phyloP scores from a whole-genome alignment of 495 filamentous ascomycete species.

The Xylaria grammica region DNA sequence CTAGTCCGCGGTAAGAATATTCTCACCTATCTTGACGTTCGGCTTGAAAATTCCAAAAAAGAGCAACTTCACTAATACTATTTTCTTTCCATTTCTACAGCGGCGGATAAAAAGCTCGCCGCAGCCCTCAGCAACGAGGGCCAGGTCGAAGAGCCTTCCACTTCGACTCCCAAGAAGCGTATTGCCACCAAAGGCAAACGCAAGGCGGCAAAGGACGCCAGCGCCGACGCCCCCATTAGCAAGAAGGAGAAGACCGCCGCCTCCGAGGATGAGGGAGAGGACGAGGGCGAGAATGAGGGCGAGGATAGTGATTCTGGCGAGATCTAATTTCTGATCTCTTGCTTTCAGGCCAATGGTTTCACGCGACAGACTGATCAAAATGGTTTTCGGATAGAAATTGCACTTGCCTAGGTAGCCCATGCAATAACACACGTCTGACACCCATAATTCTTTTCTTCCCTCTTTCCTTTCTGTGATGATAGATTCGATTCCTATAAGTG shows the following conservation, averaged over 20 bases:
- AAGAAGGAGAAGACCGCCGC: constrained; percentile 22
- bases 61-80: not conserved
- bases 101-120: constrained; percentile 27
- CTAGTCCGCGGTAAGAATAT: constrained; percentile 22
- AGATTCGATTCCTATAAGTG: too few species aligned
- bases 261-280: constrained; percentile 15
- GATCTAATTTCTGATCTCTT: not conserved
- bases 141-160: not conserved
- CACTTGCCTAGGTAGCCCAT: too few species aligned
- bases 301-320: not conserved
- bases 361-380: too few species aligned
- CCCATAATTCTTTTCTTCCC: too few species aligned
- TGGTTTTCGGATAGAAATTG: too few species aligned
- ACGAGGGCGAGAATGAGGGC: not conserved
- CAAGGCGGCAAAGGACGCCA: too few species aligned
- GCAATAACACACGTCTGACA: too few species aligned
- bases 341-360: not conserved
- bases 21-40: not conserved
- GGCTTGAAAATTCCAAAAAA: not conserved
- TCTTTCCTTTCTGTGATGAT: too few species aligned
- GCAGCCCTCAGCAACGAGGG: not conserved
- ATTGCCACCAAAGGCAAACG: too few species aligned
- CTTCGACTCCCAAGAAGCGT: constrained; percentile 23
- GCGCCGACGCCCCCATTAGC: too few species aligned
- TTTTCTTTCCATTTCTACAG: constrained; percentile 5